Evolutionary conservation across 345 rosid genomes (phyloP), one percentile per base, ranked within the genome.

Genomic region (Acer saccharum): DNA sequence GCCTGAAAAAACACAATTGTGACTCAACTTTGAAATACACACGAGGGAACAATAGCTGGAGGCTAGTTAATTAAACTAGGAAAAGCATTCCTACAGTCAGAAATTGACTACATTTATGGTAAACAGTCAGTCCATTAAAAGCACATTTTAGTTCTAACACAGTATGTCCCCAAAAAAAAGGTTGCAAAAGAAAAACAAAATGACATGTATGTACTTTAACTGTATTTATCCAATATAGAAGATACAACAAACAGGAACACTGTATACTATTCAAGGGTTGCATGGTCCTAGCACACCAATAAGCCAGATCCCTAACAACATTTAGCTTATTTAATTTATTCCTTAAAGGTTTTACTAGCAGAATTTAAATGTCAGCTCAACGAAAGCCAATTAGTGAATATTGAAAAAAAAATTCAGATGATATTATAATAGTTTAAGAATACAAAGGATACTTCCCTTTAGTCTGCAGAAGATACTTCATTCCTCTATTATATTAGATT

Each of bases 1-100:
- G 98, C 99, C 98, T 97, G 88, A 25, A 68, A 80, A 85, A 70
- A 21, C 75, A 87, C 60, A 63, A 82, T 17, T 20, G 75, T n/a
- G 44, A 41, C 50, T 20, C 18, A 76, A 78, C 68, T 66, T 80
- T 74, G 65, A 18, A n/a, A 76, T 20, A 72, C 10, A 2, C 39
- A 71, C 17, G 12, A 79, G 75, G 25, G 35, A 73, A 54, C 48
- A 61, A 35, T 52, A 63, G 14, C 10, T 54, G 58, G 58, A 78
- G 62, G 46, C 46, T 9, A 43, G 46, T 43, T 8, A 43, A 43
- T 43, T 8, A 43, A 43, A 43, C 46, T 43, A 43, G 46, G 46
- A 43, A 43, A 8, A 43, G 2, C 39, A 43, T 43, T 43, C 46
- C 46, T 7, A 43, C 46, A 43, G 46, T 43, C 9, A 43, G 46